These are phyloP conservation scores for Candida patagonica DNA, from an alignment of 805 yeast genomes.

Conservation along the genomic window DNA sequence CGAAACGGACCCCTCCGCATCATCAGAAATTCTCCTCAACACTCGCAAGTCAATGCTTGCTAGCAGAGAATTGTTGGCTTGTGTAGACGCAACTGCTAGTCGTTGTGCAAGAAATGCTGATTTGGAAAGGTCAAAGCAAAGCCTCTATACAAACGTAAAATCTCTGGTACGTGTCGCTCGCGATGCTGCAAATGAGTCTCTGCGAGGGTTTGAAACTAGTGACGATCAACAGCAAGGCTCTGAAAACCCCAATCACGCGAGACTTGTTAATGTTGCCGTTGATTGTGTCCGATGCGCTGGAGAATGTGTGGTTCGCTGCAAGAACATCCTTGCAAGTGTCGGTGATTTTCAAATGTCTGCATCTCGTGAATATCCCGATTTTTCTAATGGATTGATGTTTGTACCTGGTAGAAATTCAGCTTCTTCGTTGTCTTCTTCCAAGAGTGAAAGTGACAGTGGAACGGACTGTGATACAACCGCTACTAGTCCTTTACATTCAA, in stretches of 20 bases:
- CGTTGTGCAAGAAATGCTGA: conserved; percentile 22
- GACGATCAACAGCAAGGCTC: conserved; percentile 2
- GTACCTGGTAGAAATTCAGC: neutral
- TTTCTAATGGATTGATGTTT: conserved; percentile 17
- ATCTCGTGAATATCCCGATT: conserved; percentile 23
- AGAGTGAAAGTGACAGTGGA: neutral
- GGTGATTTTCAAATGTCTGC: conserved; percentile 26
- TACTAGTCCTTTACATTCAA: neutral
- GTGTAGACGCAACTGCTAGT: conserved; percentile 26
- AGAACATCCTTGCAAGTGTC: conserved; percentile 18
- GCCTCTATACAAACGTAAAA: conserved; percentile 26
- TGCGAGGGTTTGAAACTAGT: conserved; percentile 3
- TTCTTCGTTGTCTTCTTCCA: neutral
- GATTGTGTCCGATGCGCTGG: conserved; percentile 28
- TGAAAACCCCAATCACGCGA: neutral
- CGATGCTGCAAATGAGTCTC: conserved; percentile 23
- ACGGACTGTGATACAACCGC: neutral
- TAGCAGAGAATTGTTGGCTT: conserved; percentile 30
- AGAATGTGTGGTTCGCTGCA: conserved; percentile 26
- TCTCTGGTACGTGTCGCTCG: conserved; percentile 30
- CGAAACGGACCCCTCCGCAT: conserved; percentile 24
- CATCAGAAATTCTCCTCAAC: conserved; percentile 25
- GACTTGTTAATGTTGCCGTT: conserved; percentile 24
- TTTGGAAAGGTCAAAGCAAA: conserved; percentile 27
- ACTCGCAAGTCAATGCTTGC: conserved; percentile 33